These are phyloP conservation scores for Fusarium stilboides DNA, from an alignment of 2,329 filamentous ascomycete genomes.

Conservation along the genomic window DNA sequence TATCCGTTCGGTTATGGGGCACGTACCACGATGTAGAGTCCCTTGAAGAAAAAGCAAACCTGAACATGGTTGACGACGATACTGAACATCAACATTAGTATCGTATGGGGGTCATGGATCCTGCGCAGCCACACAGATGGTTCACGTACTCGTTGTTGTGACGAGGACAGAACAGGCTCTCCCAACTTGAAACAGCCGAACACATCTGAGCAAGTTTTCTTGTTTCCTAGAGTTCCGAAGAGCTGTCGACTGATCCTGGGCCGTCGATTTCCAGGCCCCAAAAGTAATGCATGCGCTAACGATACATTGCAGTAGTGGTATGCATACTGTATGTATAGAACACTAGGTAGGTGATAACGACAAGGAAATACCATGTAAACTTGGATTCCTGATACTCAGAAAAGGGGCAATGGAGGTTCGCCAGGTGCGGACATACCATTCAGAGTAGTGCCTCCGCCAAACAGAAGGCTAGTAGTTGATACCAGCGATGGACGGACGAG, in stretches of 20 bases:
- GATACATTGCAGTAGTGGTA: constrained; percentile 47
- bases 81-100: not conserved
- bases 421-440: constrained; percentile 25
- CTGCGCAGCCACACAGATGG: not conserved
- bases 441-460: constrained; percentile 18
- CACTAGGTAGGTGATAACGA: constrained; percentile 29
- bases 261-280: constrained; percentile 37
- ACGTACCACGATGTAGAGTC: constrained; percentile 28
- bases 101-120: not conserved
- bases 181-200: not conserved
- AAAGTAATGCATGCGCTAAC: constrained; percentile 43
- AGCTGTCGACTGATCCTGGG: constrained; percentile 33
- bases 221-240: constrained; percentile 7
- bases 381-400: constrained; percentile 18
- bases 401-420: constrained; percentile 40
- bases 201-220: not conserved
- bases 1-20: constrained; percentile 37
- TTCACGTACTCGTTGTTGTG: not conserved
- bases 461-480: constrained; percentile 12
- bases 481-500: constrained; percentile 21
- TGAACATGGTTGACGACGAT: not conserved
- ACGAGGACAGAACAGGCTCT: not conserved
- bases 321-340: constrained; percentile 34
- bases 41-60: constrained; percentile 40
- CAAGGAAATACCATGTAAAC: constrained; percentile 36